Evolutionary conservation across 1,284 basidiomycete genomes (phyloP).

Genomic region (Mycena citricolor): DNA sequence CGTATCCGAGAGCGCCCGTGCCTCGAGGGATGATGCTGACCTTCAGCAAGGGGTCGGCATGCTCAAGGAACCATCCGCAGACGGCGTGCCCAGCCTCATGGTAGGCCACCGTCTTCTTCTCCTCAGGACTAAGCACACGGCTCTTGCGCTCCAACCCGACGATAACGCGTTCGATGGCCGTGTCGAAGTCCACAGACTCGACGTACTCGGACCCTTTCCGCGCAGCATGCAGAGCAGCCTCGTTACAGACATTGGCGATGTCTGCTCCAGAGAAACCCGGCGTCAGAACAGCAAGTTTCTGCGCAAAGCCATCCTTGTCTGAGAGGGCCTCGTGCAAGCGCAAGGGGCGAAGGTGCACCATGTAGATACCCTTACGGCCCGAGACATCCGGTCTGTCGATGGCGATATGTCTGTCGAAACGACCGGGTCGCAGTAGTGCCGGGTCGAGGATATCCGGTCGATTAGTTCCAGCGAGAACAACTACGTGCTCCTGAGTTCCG

Average conservation of each 20-base stretch:
- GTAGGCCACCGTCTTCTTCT: conserved; percentile 99
- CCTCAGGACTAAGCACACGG: conserved; percentile 88
- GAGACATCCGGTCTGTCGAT: conserved; percentile 95
- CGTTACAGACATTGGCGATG: conserved; percentile 98
- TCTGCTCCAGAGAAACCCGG: conserved; percentile 99
- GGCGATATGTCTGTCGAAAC: conserved; percentile 96
- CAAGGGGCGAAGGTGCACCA: conserved; percentile 89
- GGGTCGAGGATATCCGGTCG: conserved; percentile 94
- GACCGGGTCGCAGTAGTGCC: conserved; percentile 94
- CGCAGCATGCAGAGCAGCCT: conserved; percentile 94
- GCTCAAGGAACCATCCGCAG: conserved; percentile 94
- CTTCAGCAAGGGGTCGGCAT: conserved; percentile 95
- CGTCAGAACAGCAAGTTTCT: conserved; percentile 94
- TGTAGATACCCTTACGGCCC: conserved; percentile 92
- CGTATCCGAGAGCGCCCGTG: conserved; percentile 94
- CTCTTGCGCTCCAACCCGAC: conserved; percentile 97
- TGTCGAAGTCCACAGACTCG: conserved; percentile 89
- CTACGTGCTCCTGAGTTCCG: conserved; percentile 92
- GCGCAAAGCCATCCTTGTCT: conserved; percentile 66
- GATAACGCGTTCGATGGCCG: conserved; percentile 97
- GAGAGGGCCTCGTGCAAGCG: conserved; percentile 62
- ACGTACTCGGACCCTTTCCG: conserved; percentile 81
- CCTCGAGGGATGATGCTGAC: conserved; percentile 99
- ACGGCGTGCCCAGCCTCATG: conserved; percentile 99
- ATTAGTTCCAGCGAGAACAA: conserved; percentile 97